These are phyloP conservation scores for Platanthera zijinensis DNA, from an alignment of 106 monocot genomes.

Conservation along the genomic window DNA sequence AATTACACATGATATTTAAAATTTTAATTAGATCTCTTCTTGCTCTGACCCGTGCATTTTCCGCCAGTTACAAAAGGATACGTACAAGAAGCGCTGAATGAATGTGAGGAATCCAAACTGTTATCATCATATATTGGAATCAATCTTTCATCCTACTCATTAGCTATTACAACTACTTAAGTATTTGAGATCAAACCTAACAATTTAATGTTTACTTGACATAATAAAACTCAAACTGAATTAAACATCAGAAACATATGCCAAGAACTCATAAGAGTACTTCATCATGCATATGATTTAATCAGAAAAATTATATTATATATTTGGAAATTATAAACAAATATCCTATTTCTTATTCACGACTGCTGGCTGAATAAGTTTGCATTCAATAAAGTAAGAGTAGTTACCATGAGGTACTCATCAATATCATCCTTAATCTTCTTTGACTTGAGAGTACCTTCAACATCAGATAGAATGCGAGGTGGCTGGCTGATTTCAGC, in stretches of 20 bases:
- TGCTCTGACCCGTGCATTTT: too few species aligned
- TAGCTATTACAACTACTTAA: not conserved
- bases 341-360: not conserved
- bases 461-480: constrained; percentile 90
- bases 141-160: not conserved
- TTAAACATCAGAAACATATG: not conserved
- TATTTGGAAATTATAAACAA: not conserved
- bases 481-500: too few species aligned
- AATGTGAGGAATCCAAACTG: not conserved
- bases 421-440: constrained; percentile 80
- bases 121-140: not conserved
- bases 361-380: not conserved
- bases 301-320: not conserved
- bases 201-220: not conserved
- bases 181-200: not conserved
- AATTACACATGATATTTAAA: too few species aligned
- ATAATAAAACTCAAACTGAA: not conserved
- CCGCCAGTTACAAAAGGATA: too few species aligned
- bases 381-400: not conserved
- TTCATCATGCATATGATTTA: not conserved
- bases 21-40: too few species aligned
- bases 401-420: constrained; percentile 80
- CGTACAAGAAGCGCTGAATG: not conserved
- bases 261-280: not conserved
- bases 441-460: constrained; percentile 65